Conservation (phyloP, 805 yeast genomes). For the Yarrowia bubula region DNA sequence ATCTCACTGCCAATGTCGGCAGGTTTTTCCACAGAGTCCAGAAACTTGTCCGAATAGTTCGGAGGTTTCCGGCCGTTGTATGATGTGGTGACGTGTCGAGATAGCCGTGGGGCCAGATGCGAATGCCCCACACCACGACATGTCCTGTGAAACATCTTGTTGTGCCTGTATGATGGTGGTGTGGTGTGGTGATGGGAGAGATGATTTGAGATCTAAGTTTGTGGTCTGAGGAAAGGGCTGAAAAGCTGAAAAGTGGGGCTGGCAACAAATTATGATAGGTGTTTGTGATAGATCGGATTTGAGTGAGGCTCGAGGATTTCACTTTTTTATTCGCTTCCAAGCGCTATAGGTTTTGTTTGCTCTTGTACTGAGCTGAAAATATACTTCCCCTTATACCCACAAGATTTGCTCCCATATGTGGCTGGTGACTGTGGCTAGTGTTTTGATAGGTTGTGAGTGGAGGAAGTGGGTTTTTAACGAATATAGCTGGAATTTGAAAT, state of each 20-base stretch:
- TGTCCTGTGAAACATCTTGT: not conserved
- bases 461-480: too few species aligned
- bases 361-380: too few species aligned
- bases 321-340: too few species aligned
- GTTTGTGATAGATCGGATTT: not conserved
- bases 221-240: not conserved
- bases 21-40: not conserved
- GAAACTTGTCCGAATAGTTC: not conserved
- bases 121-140: not conserved
- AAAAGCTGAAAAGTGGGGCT: not conserved
- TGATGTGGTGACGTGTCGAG: not conserved
- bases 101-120: not conserved
- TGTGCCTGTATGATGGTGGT: not conserved
- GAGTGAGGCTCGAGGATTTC: too few species aligned
- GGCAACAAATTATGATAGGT: not conserved
- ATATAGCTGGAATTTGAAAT: too few species aligned
- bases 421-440: conserved; percentile 15
- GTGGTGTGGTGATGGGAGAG: conserved; percentile 6
- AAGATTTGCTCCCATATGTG: conserved; percentile 1
- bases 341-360: not conserved
- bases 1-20: not conserved
- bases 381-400: too few species aligned
- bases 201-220: not conserved
- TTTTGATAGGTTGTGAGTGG: not conserved
- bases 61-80: too few species aligned